phyloP scores from a whole-genome alignment of 306 rosid species.

The Quercus variabilis region DNA sequence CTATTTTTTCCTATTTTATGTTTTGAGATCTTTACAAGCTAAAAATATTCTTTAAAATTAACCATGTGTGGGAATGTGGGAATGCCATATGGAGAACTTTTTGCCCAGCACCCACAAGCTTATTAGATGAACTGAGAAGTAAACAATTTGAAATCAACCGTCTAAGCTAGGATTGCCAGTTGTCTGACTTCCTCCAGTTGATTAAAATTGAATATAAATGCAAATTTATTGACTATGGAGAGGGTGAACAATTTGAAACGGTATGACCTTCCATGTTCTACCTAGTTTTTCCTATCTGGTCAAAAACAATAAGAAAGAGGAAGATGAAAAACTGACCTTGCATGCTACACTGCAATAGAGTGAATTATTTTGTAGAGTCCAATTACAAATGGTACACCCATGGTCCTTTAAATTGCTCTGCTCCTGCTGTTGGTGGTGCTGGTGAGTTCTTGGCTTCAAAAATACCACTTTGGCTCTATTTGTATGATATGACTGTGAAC shows the following conservation, averaged over 20 bases:
- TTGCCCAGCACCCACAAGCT: too few species aligned
- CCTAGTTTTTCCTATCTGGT: neutral
- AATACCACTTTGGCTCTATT: constrained; percentile 31
- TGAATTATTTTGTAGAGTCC: constrained; percentile 25
- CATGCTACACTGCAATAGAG: constrained; percentile 32
- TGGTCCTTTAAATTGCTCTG: neutral
- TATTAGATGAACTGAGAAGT: too few species aligned
- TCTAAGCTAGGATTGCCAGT: too few species aligned
- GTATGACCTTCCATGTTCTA: neutral
- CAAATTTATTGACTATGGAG: neutral
- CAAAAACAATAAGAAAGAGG: neutral
- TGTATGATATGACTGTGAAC: constrained; percentile 27
- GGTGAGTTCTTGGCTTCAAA: constrained; percentile 24
- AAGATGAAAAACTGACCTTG: constrained; percentile 15
- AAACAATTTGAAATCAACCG: too few species aligned
- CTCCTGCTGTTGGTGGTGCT: neutral
- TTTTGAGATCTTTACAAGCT: too few species aligned
- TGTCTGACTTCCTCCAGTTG: too few species aligned
- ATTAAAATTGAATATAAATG: neutral
- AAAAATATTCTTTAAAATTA: too few species aligned
- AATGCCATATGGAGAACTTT: too few species aligned
- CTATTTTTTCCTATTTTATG: too few species aligned
- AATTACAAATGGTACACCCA: constrained; percentile 17
- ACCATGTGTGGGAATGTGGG: too few species aligned
- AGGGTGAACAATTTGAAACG: neutral